These are phyloP conservation scores for Plasmodium vivax DNA, from an alignment of 169 alveolate species.

Conservation along the genomic window DNA sequence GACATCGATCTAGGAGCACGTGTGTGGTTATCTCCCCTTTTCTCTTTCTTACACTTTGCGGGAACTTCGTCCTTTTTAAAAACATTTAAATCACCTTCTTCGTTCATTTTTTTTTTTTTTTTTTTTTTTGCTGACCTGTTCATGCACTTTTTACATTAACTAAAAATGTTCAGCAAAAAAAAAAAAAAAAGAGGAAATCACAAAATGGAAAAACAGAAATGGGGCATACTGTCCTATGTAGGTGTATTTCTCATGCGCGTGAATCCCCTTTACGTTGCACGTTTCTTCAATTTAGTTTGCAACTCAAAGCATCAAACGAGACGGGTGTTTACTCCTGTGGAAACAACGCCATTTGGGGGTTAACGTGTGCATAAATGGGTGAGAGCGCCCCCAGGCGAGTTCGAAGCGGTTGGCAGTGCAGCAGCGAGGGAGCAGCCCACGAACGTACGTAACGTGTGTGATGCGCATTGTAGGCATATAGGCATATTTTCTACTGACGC, in stretches of 20 bases:
- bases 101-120: constrained; percentile 42
- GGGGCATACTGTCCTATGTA: neutral
- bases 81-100: constrained; percentile 41
- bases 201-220: neutral
- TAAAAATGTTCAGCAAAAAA: neutral
- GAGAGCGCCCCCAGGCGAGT: neutral
- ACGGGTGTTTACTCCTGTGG: neutral
- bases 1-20: neutral
- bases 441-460: neutral
- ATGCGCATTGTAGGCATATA: neutral
- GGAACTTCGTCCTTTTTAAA: constrained; percentile 69
- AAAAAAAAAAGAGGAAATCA: neutral
- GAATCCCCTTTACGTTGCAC: neutral
- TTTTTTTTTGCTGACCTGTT: constrained; percentile 32
- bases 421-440: neutral
- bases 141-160: neutral
- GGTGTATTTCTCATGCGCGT: neutral
- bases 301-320: neutral
- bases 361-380: neutral
- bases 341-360: neutral
- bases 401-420: neutral
- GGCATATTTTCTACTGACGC: neutral
- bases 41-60: constrained; percentile 72
- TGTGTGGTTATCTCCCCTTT: neutral
- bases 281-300: neutral